A percentile compares a stretch with the other conserved stretches of the same genome.
Conservation (phyloP, 2,329 filamentous ascomycete species). For the Coniochaeta sp. region DNA sequence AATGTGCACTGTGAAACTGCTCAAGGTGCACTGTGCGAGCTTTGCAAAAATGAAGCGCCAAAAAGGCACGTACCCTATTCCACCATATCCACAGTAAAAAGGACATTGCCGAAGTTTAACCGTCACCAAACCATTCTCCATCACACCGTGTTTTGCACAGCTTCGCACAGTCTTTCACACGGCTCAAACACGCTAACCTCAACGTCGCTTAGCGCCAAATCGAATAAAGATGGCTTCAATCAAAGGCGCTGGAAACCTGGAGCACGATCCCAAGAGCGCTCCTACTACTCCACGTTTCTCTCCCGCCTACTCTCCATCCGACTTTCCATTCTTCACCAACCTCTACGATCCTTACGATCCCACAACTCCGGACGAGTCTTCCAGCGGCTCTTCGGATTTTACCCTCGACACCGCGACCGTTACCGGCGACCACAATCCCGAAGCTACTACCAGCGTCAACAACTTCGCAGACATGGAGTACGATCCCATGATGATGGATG, state of each 20-base stretch:
- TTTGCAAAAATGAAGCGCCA: neutral
- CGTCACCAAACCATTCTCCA: too few species aligned
- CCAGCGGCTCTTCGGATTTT: neutral
- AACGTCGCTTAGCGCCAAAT: neutral
- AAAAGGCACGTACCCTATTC: neutral
- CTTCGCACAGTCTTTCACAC: neutral
- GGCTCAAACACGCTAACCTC: neutral
- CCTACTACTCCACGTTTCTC: neutral
- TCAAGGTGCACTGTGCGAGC: neutral
- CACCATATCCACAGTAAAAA: neutral
- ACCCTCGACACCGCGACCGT: neutral
- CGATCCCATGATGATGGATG: conserved; percentile 54
- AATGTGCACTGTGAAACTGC: too few species aligned
- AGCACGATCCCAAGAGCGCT: neutral
- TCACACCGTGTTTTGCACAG: neutral
- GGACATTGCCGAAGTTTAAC: neutral
- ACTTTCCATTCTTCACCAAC: too few species aligned
- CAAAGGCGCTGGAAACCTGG: neutral
- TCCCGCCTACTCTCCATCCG: too few species aligned
- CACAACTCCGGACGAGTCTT: too few species aligned
- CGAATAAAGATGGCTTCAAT: neutral
- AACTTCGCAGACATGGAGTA: conserved; percentile 33
- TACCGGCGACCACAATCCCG: neutral
- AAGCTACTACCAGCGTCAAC: neutral
- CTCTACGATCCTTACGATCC: neutral